Evolutionary conservation across 2,329 filamentous ascomycete species (phyloP), one percentile per base, ranked within the genome.

Genomic region (Berkeleyomyces basicola): DNA sequence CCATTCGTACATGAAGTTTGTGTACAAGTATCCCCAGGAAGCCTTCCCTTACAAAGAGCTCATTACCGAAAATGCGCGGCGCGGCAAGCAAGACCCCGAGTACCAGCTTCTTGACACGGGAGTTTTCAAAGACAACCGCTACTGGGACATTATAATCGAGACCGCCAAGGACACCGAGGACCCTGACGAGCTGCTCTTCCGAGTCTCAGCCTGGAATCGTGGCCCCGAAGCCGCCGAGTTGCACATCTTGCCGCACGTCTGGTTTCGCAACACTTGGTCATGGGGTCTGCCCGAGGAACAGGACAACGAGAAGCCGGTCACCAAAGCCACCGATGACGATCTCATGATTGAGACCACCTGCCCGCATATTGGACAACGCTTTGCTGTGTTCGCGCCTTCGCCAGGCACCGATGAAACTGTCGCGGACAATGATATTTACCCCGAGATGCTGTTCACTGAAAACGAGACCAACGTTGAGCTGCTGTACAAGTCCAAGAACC

Each of bases 81-180:
- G 91, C 67, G 80, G 81, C 63, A 88, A 86, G 72, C 72, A 84
- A 68, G 91, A 96, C 66, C 82, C 82, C 58, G 92, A 97, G 71
- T 97, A 96, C 74, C 92, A 96, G 72, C 82, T 97, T 62, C 79
- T 90, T 62, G 92, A 97, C 72, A 96, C 91, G 0, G 90, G 87
- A 49, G 79, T 86, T 60, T 97, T 97, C 71, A 83, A 93, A 58
- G 88, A 96, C 58, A 82, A 95, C 74, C 79, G 86, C 67, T 97
- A 97, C 76, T 97, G 91, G 88, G 92, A 97, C 71, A 96, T 96
- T 68, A 87, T 91, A 71, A 96, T 97, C 67, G 92, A 97, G 75
- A 95, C 88, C 5, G 92, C 91, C 64, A 97, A 97, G 75, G 92
- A 96, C 72, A 81, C 82, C n/a, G 85, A 96, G 66, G 87, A 96